Evolutionary conservation across 2,329 filamentous ascomycete species (phyloP), one percentile per base, ranked within the genome.

Genomic region (Stagonosporopsis tanaceti): DNA sequence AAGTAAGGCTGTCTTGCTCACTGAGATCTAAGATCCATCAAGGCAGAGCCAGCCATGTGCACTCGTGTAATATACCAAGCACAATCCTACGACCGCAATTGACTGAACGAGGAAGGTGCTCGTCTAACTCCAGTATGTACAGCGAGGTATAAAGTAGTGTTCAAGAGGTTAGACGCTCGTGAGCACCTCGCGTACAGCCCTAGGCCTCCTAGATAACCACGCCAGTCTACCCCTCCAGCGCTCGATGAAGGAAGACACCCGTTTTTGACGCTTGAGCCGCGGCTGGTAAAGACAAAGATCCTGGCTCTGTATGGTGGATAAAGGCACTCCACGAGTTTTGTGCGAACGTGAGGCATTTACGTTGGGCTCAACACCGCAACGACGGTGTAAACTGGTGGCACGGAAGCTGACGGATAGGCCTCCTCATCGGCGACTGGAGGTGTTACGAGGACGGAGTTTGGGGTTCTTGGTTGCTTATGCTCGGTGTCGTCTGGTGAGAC

Each of bases 341-440:
- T 57, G 25, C 54, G 52, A 53, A 53, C 37, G 20, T 57, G 54
- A 44, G 54, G 54, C 42, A 57, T 57, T 57, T 57, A 57, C 48
- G 54, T 57, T 44, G 38, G 50, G 54, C 48, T 44, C 54, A 40
- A 53, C 39, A 48, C 30, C 54, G 12, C 27, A 27, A 30, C 24
- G 39, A 57, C 12, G 54, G 32, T 42, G 47, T 44, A 40, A 48
- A 34, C 38, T 30, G 24, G 48, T 48, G 39, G 54, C 32, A 57
- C 48, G 39, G 54, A 44, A 41, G 42, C 37, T 32, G 47, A 44
- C 30, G 44, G 54, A 20, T 22, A 40, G 38, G 42, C 27, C 24
- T 32, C n/a, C 17, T n/a, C 20, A 24, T 24, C 12, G 35, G 27
- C 34, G 20, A 46, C 37, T 44, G 47, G 41, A 57, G 22, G 38